Percentiles rank a stretch among this genome's conserved stretches.
phyloP scores from a whole-genome alignment of 805 yeast genomes.

The Pichia sporocuriosa region DNA sequence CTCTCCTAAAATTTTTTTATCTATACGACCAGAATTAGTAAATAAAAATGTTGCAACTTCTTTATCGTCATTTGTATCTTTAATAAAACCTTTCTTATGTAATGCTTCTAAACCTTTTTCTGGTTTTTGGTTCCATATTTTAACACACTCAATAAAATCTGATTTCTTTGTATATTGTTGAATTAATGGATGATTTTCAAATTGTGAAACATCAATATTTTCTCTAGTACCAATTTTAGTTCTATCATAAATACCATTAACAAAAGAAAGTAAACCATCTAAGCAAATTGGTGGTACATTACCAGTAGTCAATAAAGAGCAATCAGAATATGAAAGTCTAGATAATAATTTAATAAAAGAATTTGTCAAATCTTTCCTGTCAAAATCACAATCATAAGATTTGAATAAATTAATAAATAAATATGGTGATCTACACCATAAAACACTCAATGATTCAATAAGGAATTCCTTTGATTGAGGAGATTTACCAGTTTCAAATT shows the following conservation, averaged over 20 bases:
- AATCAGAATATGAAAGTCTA: slow-evolving; percentile 75
- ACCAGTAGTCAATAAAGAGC: slow-evolving; percentile 71
- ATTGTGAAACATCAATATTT: slow-evolving; percentile 17
- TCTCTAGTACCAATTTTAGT: slow-evolving; percentile 30
- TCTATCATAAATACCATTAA: slow-evolving; percentile 55
- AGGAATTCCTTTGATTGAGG: slow-evolving; percentile 66
- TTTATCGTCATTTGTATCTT: slow-evolving; percentile 36
- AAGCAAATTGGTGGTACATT: slow-evolving; percentile 90
- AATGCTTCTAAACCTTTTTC: slow-evolving; percentile 64
- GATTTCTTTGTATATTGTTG: slow-evolving; percentile 52
- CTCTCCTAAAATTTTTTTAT: slow-evolving; percentile 85
- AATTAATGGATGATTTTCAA: slow-evolving; percentile 29
- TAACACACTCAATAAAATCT: slow-evolving; percentile 69
- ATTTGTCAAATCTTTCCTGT: slow-evolving; percentile 69
- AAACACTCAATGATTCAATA: slow-evolving; percentile 73
- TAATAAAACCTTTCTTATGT: slow-evolving; percentile 60
- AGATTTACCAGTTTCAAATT: slow-evolving; percentile 41
- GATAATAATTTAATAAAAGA: slow-evolving; percentile 65
- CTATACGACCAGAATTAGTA: slow-evolving; percentile 72
- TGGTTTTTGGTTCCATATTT: slow-evolving; percentile 71
- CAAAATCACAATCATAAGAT: slow-evolving; percentile 86
- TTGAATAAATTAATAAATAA: slow-evolving; percentile 73
- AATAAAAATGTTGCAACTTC: slow-evolving; percentile 73
- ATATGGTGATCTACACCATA: slow-evolving; percentile 75
- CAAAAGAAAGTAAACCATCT: slow-evolving; percentile 73